phyloP scores from a whole-genome alignment of 768 basidiomycete species.

The Amanita rubescens region DNA sequence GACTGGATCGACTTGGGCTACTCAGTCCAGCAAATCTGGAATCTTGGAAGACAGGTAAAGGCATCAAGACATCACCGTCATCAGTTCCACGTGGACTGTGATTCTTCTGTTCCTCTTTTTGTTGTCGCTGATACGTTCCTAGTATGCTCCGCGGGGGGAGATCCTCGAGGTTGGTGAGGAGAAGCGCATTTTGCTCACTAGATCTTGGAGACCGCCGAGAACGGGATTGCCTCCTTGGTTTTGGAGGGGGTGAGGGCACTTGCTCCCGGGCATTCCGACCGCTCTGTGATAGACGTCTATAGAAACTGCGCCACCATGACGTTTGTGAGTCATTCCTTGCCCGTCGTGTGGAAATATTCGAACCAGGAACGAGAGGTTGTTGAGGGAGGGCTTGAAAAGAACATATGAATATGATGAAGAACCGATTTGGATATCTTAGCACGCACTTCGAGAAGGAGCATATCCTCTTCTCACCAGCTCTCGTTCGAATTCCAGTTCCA shows the following conservation, averaged over 20 bases:
- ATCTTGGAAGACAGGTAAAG: conserved; percentile 13
- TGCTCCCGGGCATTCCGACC: conserved; percentile 22
- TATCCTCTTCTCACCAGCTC: conserved; percentile 47
- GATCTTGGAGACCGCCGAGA: conserved; percentile 4
- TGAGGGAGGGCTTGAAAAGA: background rate
- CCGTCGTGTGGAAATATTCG: conserved; percentile 8
- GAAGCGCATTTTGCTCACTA: conserved; percentile 7
- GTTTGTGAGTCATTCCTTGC: conserved; percentile 23
- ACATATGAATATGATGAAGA: background rate
- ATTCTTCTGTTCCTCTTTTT: background rate
- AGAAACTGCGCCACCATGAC: conserved; percentile 54
- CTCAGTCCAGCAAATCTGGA: conserved; percentile 4
- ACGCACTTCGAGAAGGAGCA: conserved; percentile 17
- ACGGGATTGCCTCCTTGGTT: conserved; percentile 7
- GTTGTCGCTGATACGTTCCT: conserved; percentile 13
- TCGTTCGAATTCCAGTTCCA: conserved; percentile 45
- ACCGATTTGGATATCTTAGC: background rate
- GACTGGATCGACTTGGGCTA: background rate
- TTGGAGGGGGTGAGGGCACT: conserved; percentile 6
- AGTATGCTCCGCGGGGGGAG: conserved; percentile 30
- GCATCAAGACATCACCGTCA: conserved; percentile 8
- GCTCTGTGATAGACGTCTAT: conserved; percentile 42
- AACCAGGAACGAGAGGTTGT: background rate
- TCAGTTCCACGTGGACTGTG: conserved; percentile 1
- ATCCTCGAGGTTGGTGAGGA: conserved; percentile 27